Evolutionary conservation across 306 rosid species (phyloP).

Genomic region (Dalbergia oliveri): DNA sequence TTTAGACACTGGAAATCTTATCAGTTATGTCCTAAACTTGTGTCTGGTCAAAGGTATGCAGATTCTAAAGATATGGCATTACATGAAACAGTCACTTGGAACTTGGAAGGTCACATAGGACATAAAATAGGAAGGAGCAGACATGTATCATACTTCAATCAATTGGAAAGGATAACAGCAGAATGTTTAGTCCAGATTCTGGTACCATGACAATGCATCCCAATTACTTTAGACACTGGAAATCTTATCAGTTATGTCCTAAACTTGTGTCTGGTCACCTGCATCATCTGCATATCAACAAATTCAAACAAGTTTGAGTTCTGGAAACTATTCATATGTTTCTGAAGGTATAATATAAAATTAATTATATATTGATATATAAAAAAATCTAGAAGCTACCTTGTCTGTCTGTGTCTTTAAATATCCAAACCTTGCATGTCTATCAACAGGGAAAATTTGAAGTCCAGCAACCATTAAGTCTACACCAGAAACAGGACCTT

Average conservation of each 20-base stretch:
- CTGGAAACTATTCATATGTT: neutral
- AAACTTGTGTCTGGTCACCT: neutral
- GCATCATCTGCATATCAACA: neutral
- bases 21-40: conserved; percentile 7
- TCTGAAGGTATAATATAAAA: conserved; percentile 32
- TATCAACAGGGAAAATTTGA: conserved; percentile 88
- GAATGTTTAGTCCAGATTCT: conserved; percentile 9
- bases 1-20: neutral
- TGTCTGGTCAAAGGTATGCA: neutral
- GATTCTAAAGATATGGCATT: neutral
- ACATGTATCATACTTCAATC: neutral
- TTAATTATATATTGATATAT: conserved; percentile 7
- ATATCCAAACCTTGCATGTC: conserved; percentile 74
- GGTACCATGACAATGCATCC: conserved; percentile 4
- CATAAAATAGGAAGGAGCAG: neutral
- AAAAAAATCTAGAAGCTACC: conserved; percentile 60
- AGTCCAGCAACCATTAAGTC: conserved; percentile 95
- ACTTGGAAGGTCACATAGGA: conserved; percentile 1
- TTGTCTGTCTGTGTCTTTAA: conserved; percentile 72
- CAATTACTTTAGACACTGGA: conserved; percentile 2
- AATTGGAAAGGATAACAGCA: neutral
- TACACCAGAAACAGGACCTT: conserved; percentile 91
- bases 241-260: conserved; percentile 5
- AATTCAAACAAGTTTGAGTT: conserved; percentile 18
- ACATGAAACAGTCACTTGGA: neutral